These are phyloP conservation scores for Cichorium intybus DNA, from an alignment of 140 eudicot genomes.

Conservation along the genomic window DNA sequence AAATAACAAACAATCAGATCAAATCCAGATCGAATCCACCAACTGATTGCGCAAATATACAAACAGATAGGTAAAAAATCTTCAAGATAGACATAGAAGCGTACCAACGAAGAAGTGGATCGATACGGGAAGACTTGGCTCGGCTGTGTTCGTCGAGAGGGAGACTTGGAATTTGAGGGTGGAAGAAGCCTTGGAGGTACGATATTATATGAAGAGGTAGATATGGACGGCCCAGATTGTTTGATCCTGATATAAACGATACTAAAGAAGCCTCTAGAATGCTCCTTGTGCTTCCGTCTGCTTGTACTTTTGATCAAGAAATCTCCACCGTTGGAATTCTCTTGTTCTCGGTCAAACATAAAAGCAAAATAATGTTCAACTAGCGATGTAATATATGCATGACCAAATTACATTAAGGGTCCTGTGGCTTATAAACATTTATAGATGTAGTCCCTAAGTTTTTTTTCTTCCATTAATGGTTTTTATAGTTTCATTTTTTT, in stretches of 20 bases:
- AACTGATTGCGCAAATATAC: not conserved
- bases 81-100: not conserved
- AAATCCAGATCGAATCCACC: not conserved
- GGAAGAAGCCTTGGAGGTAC: not conserved
- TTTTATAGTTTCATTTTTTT: no score
- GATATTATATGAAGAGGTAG: constrained; percentile 6
- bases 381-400: not conserved
- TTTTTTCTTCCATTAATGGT: no score
- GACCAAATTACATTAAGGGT: no score
- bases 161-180: constrained; percentile 14
- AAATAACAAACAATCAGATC: not conserved
- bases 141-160: constrained; percentile 11
- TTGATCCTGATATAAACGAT: constrained; percentile 5
- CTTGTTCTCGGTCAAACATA: not conserved
- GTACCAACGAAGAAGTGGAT: constrained; percentile 20
- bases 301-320: constrained; percentile 5
- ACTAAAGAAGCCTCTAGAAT: constrained; percentile 37
- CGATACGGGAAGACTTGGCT: constrained; percentile 12
- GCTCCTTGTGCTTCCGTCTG: constrained; percentile 11
- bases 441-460: no score
- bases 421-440: no score
- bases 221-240: constrained; percentile 27
- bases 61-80: not conserved
- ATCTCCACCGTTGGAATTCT: constrained; percentile 16
- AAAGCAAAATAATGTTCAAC: not conserved